Conservation (phyloP, 768 basidiomycete genomes). For the Termitomyces bulborhizus region DNA sequence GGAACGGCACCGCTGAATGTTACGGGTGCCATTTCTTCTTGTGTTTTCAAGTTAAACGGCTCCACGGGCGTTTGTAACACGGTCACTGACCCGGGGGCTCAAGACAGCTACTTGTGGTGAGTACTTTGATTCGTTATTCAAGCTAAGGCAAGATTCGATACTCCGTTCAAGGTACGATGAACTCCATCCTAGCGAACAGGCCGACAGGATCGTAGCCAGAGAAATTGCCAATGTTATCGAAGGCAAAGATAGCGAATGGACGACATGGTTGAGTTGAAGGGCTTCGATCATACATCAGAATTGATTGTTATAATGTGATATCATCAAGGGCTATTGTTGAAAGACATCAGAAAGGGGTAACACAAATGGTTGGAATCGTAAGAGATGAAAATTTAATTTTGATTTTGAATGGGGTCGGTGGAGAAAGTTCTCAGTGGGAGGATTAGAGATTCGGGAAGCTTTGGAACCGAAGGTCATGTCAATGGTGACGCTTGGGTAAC, state of each 20-base stretch:
- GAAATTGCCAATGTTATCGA: constrained; percentile 34
- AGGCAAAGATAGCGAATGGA: constrained; percentile 31
- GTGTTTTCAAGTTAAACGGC: constrained; percentile 31
- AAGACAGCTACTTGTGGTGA: constrained; percentile 47
- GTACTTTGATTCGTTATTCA: constrained; percentile 6
- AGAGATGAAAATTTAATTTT: too few species aligned
- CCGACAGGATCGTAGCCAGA: constrained; percentile 37
- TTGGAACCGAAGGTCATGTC: too few species aligned
- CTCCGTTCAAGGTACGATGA: constrained; percentile 31
- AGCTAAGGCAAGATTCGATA: not conserved
- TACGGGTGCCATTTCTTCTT: constrained; percentile 44
- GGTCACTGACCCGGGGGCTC: constrained; percentile 19
- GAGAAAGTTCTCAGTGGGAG: too few species aligned
- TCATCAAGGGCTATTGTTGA: too few species aligned
- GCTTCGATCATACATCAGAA: not conserved
- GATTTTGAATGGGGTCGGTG: too few species aligned
- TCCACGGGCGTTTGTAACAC: constrained; percentile 25
- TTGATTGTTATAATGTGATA: too few species aligned
- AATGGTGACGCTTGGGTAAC: too few species aligned
- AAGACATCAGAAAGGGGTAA: too few species aligned
- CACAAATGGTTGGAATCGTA: too few species aligned
- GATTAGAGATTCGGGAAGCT: too few species aligned
- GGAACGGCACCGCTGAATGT: constrained; percentile 59
- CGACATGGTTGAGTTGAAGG: constrained; percentile 34
- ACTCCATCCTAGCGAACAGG: constrained; percentile 23